Base-by-base conservation (phyloP, 495 filamentous ascomycete genomes). In the Neurospora sp. region DNA sequence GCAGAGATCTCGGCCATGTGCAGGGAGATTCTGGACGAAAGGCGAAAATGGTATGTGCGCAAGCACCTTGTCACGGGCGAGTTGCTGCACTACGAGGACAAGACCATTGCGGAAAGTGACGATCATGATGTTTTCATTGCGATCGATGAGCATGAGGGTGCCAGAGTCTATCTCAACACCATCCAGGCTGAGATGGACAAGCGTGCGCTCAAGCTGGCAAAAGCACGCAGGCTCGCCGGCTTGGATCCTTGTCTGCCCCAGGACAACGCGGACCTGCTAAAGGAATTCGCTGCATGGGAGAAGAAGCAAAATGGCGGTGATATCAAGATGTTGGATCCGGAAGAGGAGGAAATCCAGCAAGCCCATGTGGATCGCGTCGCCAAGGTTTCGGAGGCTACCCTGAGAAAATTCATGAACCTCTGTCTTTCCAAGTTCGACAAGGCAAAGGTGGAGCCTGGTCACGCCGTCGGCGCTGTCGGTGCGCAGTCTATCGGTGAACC, bases 401-500 rank as follows among this genome's bases (percentile, higher is more conserved):
- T 98, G 37, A 81, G 84, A 39, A 82, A 86, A 10, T 99, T 98
- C 83, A 90, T 99, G 72, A 75, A 83, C n/a, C 83, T 92, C 39
- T 99, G 96, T 78, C 83, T 99, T 44, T 84, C 86, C 74, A 98
- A 98, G 81, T 98, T 97, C 81, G 89, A 92, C 75, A 93, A 88
- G 78, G 93, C 94, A 3, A 92, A 91, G 72, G 91, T 96, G 46
- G 93, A 99, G 79, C 93, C 96, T 9, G 96, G 96, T 4, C 95
- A 97, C 78, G 96, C 96, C 14, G 96, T 98, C n/a, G 96, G 96
- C 71, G 96, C 96, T 12, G 93, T 98, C 41, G 96, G 95, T 76
- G 96, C 96, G 16, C 96, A 99, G 82, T 97, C 94, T 39, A 98
- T 99, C 78, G 96, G 96, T 79, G 96, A 99, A 78, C 96, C 96